Evolutionary conservation across 192 early-diverging fungal species (phyloP), one percentile per base, ranked within the genome.

Genomic region (Dissophora ornata): DNA sequence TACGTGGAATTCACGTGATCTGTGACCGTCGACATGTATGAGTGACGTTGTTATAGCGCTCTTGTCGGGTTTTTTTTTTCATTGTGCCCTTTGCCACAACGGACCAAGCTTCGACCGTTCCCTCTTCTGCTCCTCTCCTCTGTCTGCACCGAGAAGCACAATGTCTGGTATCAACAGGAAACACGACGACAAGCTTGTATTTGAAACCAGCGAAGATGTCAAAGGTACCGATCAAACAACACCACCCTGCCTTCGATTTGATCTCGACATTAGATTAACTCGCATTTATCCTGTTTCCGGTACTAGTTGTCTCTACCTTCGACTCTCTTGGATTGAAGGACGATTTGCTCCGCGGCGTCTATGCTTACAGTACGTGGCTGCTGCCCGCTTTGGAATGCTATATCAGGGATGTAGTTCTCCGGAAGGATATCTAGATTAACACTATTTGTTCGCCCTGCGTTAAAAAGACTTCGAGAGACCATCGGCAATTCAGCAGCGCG

Each of bases 401-500:
- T 19, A 15, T 10, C n/a, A 32, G n/a, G n/a, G n/a, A n/a, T n/a
- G n/a, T n/a, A n/a, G n/a, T n/a, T n/a, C n/a, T n/a, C n/a, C n/a
- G n/a, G n/a, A n/a, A n/a, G n/a, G n/a, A n/a, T n/a, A n/a, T n/a
- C n/a, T n/a, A n/a, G n/a, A n/a, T n/a, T 38, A 38, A 38, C 42
- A 24, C 44, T 12, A 2, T 21, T 51, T 40, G 21, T 29, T 63
- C 22, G n/a, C 24, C 34, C 25, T 40, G n/a, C n/a, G n/a, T n/a
- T n/a, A 3, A 8, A 36, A 50, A 93, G 90, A 95, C 84, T 97
- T 96, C 87, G 97, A 99, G 79, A 93, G 93, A 73, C 97, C 96
- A 4, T 98, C 96, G 4, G 95, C 97, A 57, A 99, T 99, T 84
- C 97, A 99, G 81, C 97, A 99, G 82, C 90, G 97, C 82, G 96